Conservation (phyloP, 352 stramenopile genomes). For the Pseudoperonospora humuli region DNA sequence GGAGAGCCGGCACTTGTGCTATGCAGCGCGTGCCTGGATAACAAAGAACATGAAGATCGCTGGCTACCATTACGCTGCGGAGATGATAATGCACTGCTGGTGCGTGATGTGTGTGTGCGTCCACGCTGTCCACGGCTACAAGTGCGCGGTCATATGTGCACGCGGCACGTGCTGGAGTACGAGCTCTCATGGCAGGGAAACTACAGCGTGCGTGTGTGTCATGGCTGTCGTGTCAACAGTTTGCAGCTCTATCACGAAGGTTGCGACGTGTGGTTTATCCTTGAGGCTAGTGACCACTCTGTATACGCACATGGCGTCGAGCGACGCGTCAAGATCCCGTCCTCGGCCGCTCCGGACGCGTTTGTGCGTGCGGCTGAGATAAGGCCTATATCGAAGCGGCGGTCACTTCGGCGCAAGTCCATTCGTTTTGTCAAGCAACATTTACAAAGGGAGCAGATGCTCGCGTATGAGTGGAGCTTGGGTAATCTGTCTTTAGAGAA, state of each 20-base stretch:
- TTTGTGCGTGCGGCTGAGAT: constrained; percentile 2
- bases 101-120: constrained; percentile 53
- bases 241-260: constrained; percentile 40
- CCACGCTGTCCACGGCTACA: constrained; percentile 42
- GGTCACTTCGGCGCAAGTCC: constrained; percentile 12
- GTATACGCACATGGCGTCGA: constrained; percentile 25
- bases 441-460: constrained; percentile 37
- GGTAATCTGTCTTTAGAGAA: constrained; percentile 45
- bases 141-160: constrained; percentile 46
- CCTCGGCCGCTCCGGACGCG: background rate
- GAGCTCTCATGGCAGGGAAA: constrained; percentile 42
- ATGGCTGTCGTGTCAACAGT: constrained; percentile 39
- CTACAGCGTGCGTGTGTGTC: constrained; percentile 37
- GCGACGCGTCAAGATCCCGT: constrained; percentile 14
- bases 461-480: constrained; percentile 55
- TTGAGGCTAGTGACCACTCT: constrained; percentile 19
- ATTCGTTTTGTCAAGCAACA: constrained; percentile 26
- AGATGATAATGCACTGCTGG: constrained; percentile 30
- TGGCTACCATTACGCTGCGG: constrained; percentile 27
- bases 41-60: constrained; percentile 19
- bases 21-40: constrained; percentile 37
- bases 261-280: constrained; percentile 56
- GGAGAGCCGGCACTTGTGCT: constrained; percentile 51
- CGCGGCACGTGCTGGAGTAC: constrained; percentile 36
- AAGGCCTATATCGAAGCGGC: constrained; percentile 1